A percentile compares a stretch with the other conserved stretches of the same genome.
These are phyloP conservation scores for Naganishia onofrii DNA, from an alignment of 768 basidiomycete genomes.

Conservation along the genomic window DNA sequence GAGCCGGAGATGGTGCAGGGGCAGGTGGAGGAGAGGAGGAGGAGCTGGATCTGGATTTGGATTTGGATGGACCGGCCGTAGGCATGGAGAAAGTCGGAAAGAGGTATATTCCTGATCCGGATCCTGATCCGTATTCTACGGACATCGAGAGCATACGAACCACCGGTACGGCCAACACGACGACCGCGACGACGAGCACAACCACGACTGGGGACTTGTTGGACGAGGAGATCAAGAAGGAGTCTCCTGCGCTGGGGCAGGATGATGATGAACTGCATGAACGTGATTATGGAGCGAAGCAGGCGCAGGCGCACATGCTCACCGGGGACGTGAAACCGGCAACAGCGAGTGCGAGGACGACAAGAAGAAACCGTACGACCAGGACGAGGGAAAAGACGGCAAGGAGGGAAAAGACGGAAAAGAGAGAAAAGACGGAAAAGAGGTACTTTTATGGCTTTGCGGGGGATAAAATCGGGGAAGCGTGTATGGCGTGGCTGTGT, in stretches of 20 bases:
- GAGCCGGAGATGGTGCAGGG: no score
- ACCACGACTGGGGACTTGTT: background rate
- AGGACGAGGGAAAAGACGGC: no score
- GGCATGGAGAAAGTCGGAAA: conserved; percentile 3
- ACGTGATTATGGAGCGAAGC: no score
- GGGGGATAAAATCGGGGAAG: conserved; percentile 87
- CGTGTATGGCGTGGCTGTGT: conserved; percentile 79
- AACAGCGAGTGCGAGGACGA: no score
- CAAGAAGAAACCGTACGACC: background rate
- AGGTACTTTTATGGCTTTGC: conserved; percentile 75
- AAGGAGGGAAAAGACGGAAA: no score
- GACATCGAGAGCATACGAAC: background rate
- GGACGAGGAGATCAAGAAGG: conserved; percentile 7
- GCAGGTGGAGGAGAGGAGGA: background rate
- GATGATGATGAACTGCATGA: no score
- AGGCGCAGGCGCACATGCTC: no score
- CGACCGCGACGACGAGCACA: background rate
- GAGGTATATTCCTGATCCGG: conserved; percentile 4
- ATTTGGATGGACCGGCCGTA: background rate
- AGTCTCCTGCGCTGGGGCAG: background rate
- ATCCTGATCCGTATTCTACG: no score
- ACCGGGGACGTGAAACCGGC: no score
- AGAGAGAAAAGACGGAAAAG: no score
- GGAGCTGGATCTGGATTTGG: no score
- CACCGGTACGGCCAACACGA: background rate